Evolutionary conservation across 163 green algal species (phyloP), one percentile per base, ranked within the genome.

Genomic region (Volvox carteri): DNA sequence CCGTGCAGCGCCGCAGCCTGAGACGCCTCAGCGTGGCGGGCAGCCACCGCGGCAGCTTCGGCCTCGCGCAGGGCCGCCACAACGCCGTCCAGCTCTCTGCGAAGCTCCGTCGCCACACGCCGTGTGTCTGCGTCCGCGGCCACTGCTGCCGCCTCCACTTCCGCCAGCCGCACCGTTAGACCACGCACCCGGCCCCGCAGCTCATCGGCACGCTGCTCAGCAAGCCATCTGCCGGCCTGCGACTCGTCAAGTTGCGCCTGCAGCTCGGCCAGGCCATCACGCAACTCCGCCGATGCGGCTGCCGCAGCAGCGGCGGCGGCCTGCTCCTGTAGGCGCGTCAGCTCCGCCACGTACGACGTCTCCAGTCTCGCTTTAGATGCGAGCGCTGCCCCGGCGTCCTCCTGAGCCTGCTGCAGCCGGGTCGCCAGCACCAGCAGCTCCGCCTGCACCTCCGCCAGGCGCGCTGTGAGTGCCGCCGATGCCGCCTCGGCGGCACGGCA

Each of bases 401-500:
- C 54, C 72, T 84, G 72, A 30, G 65, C 52, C 25, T 18, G 12
- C 30, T 78, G 39, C 2, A 89, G 73, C 37, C 54, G 74, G 7
- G 52, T 56, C n/a, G 67, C 37, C 56, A 78, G 41, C 21, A 39
- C 72, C 4, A 56, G 23, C 46, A 80, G 25, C 3, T 76, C 35
- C 1, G 21, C 37, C 68, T 84, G 50, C 35, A 77, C 70, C 2
- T 52, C 54, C 28, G 52, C 50, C 48, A 89, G 42, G n/a, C 84
- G 62, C 58, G n/a, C 8, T 1, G 76, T 62, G 1, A 86, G 39
- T 9, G 54, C 70, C 11, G 52, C 9, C 12, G 84, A n/a, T 18
- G 58, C 58, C 16, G 39, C n/a, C 78, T 86, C 58, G 14, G 78
- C 78, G 1, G 11, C 42, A 62, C 78, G 78, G 41, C 78, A 77